Evolutionary conservation across 495 filamentous ascomycete species (phyloP).

Genomic region (Lasiosphaeria miniovina): DNA sequence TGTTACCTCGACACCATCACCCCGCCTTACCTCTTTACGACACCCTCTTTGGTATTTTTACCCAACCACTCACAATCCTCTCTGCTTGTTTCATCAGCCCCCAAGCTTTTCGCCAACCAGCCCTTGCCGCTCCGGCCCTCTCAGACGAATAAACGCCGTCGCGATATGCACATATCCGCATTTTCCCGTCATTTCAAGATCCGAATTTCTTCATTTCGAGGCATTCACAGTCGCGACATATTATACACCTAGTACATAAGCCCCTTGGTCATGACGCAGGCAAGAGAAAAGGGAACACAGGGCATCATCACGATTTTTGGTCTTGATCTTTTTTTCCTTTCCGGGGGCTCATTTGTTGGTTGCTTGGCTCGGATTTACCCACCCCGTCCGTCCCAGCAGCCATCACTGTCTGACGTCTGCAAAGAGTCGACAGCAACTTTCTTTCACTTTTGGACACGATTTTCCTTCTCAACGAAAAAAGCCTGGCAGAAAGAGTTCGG

Average conservation of each 20-base stretch:
- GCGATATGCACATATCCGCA: background rate
- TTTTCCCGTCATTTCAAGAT: background rate
- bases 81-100: background rate
- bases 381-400: too few relatives aligned
- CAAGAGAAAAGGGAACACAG: background rate
- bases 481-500: too few relatives aligned
- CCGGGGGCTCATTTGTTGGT: background rate
- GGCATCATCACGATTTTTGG: background rate
- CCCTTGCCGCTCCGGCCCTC: background rate
- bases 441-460: too few relatives aligned
- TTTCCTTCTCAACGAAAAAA: too few relatives aligned
- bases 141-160: background rate
- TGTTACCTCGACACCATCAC: constrained; percentile 2
- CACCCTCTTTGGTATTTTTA: constrained; percentile 10
- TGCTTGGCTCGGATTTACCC: background rate
- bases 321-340: background rate
- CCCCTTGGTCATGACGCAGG: background rate
- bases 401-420: too few relatives aligned
- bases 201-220: background rate
- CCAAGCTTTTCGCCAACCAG: background rate
- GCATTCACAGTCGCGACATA: background rate
- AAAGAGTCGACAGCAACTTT: too few relatives aligned
- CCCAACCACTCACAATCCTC: constrained; percentile 11
- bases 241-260: background rate
- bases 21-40: background rate